Conservation (phyloP, 108 stramenopile genomes). For the Cyclotella sp. region DNA sequence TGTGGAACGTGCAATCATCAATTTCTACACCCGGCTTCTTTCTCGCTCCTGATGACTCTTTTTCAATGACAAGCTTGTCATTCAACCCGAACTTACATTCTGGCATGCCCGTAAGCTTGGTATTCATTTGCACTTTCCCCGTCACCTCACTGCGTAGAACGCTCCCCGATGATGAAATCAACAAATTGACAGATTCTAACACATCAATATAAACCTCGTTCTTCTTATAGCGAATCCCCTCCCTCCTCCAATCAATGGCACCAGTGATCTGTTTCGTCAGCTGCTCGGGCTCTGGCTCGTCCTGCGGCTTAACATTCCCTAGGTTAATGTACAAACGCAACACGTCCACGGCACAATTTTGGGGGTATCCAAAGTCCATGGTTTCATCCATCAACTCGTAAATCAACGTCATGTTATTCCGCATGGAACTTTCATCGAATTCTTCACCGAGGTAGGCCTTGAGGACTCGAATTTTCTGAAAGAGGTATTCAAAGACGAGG, state of each 20-base stretch:
- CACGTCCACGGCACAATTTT: conserved; percentile 98
- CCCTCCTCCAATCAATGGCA: conserved; percentile 98
- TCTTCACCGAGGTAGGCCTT: conserved; percentile 98
- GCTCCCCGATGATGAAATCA: conserved; percentile 90
- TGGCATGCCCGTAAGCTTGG: conserved; percentile 98
- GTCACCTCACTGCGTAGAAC: conserved; percentile 95
- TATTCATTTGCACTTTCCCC: conserved; percentile 97
- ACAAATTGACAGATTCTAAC: conserved; percentile 95
- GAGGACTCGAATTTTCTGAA: conserved; percentile 92
- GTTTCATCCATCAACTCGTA: conserved; percentile 99
- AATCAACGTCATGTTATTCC: conserved; percentile 98
- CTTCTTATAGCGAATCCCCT: conserved; percentile 98
- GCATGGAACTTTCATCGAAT: conserved; percentile 95
- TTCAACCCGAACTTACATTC: conserved; percentile 98
- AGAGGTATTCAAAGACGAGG: conserved; percentile 97
- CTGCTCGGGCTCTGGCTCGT: conserved; percentile 79
- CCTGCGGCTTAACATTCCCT: conserved; percentile 84
- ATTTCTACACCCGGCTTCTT: conserved; percentile 94
- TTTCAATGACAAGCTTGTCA: conserved; percentile 98
- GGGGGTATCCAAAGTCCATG: conserved; percentile 99
- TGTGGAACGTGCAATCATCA: conserved; percentile 99
- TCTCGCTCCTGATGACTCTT: conserved; percentile 82
- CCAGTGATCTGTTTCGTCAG: conserved; percentile 98
- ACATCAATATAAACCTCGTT: conserved; percentile 99
- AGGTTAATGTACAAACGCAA: conserved; percentile 97